Evolutionary conservation across 306 rosid genomes (phyloP).

Genomic region (Lathyrus sativus): DNA sequence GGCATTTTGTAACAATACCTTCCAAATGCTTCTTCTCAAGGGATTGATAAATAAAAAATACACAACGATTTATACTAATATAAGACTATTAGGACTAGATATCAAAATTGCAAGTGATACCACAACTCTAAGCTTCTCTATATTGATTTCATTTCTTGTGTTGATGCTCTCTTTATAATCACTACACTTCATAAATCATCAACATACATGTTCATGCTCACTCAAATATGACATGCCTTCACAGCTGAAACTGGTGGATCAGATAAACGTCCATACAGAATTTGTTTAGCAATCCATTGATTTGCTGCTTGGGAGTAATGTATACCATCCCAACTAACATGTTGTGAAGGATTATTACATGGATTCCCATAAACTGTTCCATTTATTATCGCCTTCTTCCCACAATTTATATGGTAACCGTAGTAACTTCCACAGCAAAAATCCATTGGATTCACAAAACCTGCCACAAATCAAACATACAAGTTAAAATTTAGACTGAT

Average conservation of each 20-base stretch:
- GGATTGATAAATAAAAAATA: no score
- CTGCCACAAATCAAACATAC: conserved; percentile 47
- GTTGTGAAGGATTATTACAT: conserved; percentile 68
- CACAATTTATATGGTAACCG: conserved; percentile 67
- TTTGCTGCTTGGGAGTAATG: conserved; percentile 89
- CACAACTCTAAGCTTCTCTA: no score
- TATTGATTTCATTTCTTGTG: no score
- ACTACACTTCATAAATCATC: not conserved
- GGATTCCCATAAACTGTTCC: conserved; percentile 77
- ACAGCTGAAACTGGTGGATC: conserved; percentile 66
- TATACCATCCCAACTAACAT: conserved; percentile 88
- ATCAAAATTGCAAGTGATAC: no score
- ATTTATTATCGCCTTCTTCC: conserved; percentile 60
- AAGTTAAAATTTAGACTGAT: not conserved
- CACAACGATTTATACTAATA: no score
- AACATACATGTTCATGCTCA: not conserved
- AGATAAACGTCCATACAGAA: conserved; percentile 63
- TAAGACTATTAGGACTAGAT: no score
- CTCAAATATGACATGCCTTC: conserved; percentile 51
- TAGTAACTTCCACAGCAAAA: conserved; percentile 88
- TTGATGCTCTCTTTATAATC: no score
- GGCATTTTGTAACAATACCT: no score
- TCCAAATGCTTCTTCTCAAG: no score
- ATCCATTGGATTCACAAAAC: conserved; percentile 71
- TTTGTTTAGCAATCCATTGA: conserved; percentile 52